Evolutionary conservation across 106 monocot genomes (phyloP).

Genomic region (Dendrobium catenatum): DNA sequence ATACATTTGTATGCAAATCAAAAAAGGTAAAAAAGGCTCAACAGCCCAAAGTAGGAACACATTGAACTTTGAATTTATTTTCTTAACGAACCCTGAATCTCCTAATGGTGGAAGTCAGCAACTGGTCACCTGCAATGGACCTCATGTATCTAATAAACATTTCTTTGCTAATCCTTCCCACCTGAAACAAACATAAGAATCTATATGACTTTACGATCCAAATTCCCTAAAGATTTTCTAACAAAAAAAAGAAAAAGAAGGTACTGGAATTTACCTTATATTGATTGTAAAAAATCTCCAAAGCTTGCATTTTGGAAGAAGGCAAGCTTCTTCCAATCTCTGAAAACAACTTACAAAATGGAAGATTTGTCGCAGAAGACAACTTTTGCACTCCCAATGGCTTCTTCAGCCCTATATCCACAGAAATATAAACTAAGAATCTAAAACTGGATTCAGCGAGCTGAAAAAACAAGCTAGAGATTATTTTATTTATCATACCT

Average conservation of each 20-base stretch:
- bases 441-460: neutral
- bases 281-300: slow-evolving; percentile 15
- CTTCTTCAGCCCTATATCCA: neutral
- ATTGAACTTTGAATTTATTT: neutral
- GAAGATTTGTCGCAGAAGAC: neutral
- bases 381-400: neutral
- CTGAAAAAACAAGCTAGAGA: neutral
- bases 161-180: neutral
- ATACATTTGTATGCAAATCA: too few species aligned
- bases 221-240: neutral
- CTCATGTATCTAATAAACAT: slow-evolving; percentile 5
- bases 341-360: slow-evolving; percentile 22
- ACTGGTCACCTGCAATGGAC: slow-evolving; percentile 1
- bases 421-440: neutral
- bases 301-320: slow-evolving; percentile 1
- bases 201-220: neutral
- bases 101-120: neutral
- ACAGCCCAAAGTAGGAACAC: neutral
- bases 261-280: slow-evolving; percentile 23
- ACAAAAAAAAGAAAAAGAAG: neutral
- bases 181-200: neutral
- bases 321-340: slow-evolving; percentile 23
- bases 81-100: neutral
- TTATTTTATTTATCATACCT: neutral
- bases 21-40: too few species aligned